Evolutionary conservation across 441 rosid genomes (phyloP).

Genomic region (Aquilaria agallochum): DNA sequence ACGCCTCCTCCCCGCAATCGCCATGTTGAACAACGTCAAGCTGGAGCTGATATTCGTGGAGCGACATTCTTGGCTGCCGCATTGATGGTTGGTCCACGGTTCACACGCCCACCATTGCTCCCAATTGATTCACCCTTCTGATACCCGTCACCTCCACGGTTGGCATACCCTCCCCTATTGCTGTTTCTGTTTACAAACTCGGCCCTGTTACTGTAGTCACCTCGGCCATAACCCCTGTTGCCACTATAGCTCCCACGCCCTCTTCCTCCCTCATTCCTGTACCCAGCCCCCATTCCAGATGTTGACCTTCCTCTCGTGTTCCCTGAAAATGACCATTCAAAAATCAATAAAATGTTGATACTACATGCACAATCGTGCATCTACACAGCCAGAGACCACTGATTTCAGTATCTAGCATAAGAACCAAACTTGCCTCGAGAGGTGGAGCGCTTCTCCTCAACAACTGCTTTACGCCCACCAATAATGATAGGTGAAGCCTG

Average conservation of each 20-base stretch:
- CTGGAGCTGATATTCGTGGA: slow-evolving; percentile 50
- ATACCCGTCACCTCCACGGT: slow-evolving; percentile 64
- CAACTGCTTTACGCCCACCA: slow-evolving; percentile 60
- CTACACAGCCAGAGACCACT: neutral
- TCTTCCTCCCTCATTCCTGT: slow-evolving; percentile 68
- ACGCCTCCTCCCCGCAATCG: no score
- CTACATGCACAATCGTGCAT: neutral
- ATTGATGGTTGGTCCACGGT: slow-evolving; percentile 31
- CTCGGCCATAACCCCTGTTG: slow-evolving; percentile 56
- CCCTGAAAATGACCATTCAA: slow-evolving; percentile 32
- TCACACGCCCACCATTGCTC: slow-evolving; percentile 40
- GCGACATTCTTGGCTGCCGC: slow-evolving; percentile 35
- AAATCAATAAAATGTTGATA: neutral
- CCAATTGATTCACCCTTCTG: slow-evolving; percentile 44
- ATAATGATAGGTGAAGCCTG: slow-evolving; percentile 91
- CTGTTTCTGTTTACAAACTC: slow-evolving; percentile 64
- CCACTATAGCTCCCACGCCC: slow-evolving; percentile 78
- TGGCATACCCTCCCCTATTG: slow-evolving; percentile 57
- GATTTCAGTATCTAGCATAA: slow-evolving; percentile 1
- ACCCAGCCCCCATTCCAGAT: slow-evolving; percentile 49
- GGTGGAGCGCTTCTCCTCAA: slow-evolving; percentile 92
- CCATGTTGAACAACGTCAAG: slow-evolving; percentile 20
- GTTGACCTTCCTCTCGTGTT: slow-evolving; percentile 58
- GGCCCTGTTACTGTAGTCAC: slow-evolving; percentile 39
- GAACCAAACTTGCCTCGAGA: slow-evolving; percentile 65